Percentiles rank a stretch among this genome's conserved stretches.
These are phyloP conservation scores for Sporothrix mexicana DNA, from an alignment of 2,329 filamentous ascomycete genomes.

Conservation along the genomic window DNA sequence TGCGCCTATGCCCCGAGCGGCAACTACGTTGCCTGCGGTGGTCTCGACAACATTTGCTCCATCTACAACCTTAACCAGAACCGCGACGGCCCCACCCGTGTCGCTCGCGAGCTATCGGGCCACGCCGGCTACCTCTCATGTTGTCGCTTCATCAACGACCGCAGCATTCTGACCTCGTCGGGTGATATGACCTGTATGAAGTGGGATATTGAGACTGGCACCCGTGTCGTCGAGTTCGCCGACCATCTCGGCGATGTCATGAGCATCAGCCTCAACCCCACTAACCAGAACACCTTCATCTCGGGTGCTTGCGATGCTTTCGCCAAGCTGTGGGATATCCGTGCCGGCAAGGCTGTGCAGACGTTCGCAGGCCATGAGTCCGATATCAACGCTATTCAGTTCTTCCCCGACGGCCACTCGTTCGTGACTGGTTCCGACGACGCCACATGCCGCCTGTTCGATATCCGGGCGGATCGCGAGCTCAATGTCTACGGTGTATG, in stretches of 20 bases:
- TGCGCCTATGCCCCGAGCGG: slow-evolving; percentile 98
- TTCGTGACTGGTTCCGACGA: slow-evolving; percentile 98
- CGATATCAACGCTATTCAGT: slow-evolving; percentile 99
- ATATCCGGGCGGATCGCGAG: slow-evolving; percentile 91
- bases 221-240: slow-evolving; percentile 96
- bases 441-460: slow-evolving; percentile 94
- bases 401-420: slow-evolving; percentile 98
- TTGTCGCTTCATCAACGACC: slow-evolving; percentile 98
- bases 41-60: slow-evolving; percentile 98
- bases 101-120: slow-evolving; percentile 92
- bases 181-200: slow-evolving; percentile 99
- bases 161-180: slow-evolving; percentile 95
- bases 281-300: slow-evolving; percentile 98
- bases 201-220: slow-evolving; percentile 98
- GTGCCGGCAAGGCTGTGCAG: slow-evolving; percentile 96
- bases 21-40: slow-evolving; percentile 98
- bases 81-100: slow-evolving; percentile 94
- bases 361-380: slow-evolving; percentile 98
- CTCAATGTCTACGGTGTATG: slow-evolving; percentile 71
- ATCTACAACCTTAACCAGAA: slow-evolving; percentile 98
- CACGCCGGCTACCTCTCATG: slow-evolving; percentile 97
- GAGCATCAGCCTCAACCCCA: slow-evolving; percentile 99
- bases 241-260: slow-evolving; percentile 98
- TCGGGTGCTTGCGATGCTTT: slow-evolving; percentile 99
- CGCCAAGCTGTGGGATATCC: slow-evolving; percentile 98